Conservation (phyloP, 2,329 filamentous ascomycete genomes). For the Phialemoniopsis sp. region DNA sequence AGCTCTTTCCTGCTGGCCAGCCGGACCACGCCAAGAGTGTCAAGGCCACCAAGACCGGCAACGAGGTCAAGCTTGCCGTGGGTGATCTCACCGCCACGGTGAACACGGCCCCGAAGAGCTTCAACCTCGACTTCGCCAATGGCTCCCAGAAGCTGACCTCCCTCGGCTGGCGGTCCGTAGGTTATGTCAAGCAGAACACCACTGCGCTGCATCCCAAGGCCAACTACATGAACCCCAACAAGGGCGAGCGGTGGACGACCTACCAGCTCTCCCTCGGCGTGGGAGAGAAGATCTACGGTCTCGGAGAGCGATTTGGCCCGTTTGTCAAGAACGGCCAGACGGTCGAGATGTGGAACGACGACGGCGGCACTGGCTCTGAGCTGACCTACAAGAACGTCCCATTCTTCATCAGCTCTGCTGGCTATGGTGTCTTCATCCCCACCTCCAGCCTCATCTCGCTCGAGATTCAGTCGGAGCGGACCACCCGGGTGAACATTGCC, state of each 20-base stretch:
- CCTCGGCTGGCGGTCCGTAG: conserved; percentile 31
- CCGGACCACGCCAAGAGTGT: conserved; percentile 23
- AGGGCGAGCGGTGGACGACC: conserved; percentile 20
- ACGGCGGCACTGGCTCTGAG: conserved; percentile 44
- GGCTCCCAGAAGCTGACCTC: conserved; percentile 28
- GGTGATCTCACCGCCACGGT: conserved; percentile 29
- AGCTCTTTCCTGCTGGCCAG: conserved; percentile 22
- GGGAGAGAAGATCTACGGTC: conserved; percentile 50
- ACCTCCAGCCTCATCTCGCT: conserved; percentile 53
- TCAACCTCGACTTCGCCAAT: conserved; percentile 32
- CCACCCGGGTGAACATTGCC: conserved; percentile 51
- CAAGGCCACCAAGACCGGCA: conserved; percentile 20
- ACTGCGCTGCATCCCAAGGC: conserved; percentile 24
- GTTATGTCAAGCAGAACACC: conserved; percentile 20
- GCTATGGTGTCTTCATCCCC: conserved; percentile 71
- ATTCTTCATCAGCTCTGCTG: conserved; percentile 63
- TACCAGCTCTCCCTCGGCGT: conserved; percentile 40
- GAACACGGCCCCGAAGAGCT: conserved; percentile 26
- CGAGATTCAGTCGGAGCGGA: conserved; percentile 56
- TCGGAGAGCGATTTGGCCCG: conserved; percentile 53
- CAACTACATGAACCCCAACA: conserved; percentile 26
- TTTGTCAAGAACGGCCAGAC: conserved; percentile 51
- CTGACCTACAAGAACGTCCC: conserved; percentile 67
- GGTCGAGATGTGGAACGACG: conserved; percentile 53
- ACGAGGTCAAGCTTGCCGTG: conserved; percentile 28